Evolutionary conservation across 2,329 filamentous ascomycete genomes (phyloP).

Genomic region (Torrubiella hemipterigena): DNA sequence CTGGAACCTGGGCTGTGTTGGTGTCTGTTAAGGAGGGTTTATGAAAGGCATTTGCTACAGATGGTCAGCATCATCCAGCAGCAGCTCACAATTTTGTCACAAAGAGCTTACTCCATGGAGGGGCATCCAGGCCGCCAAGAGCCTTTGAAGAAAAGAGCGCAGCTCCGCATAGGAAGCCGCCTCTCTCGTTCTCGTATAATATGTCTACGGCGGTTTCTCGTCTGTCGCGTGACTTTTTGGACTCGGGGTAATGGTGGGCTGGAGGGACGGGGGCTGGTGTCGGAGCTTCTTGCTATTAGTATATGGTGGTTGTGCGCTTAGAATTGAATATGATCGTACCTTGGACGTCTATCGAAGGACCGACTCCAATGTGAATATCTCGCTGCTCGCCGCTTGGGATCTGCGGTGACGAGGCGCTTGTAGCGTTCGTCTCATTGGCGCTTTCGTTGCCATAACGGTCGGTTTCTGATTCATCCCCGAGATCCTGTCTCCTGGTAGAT

Average conservation of each 20-base stretch:
- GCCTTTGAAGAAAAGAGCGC: conserved; percentile 82
- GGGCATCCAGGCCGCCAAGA: conserved; percentile 73
- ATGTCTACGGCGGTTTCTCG: conserved; percentile 62
- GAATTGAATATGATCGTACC: conserved; percentile 9
- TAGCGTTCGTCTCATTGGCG: conserved; percentile 1
- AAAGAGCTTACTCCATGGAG: conserved; percentile 55
- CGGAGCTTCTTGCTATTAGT: conserved; percentile 13
- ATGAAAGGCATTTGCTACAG: conserved; percentile 47
- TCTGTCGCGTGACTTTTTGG: conserved; percentile 18
- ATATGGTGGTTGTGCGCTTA: neutral
- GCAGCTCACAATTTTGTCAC: neutral
- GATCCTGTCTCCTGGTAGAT: too few species aligned
- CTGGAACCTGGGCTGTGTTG: conserved; percentile 80
- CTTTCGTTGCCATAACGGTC: too few species aligned
- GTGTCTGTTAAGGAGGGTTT: conserved; percentile 55
- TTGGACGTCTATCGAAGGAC: conserved; percentile 22
- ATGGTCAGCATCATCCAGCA: neutral
- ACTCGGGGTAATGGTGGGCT: conserved; percentile 20
- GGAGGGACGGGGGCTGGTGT: conserved; percentile 13
- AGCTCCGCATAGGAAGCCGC: conserved; percentile 77
- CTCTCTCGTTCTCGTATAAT: conserved; percentile 91
- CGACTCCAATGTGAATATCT: too few species aligned
- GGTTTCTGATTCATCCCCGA: too few species aligned
- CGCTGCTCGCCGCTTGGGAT: too few species aligned
- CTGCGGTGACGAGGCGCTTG: conserved; percentile 11